Evolutionary conservation across 108 stramenopile species (phyloP), one percentile per base, ranked within the genome.

Genomic region (Conticribra weissflogii): DNA sequence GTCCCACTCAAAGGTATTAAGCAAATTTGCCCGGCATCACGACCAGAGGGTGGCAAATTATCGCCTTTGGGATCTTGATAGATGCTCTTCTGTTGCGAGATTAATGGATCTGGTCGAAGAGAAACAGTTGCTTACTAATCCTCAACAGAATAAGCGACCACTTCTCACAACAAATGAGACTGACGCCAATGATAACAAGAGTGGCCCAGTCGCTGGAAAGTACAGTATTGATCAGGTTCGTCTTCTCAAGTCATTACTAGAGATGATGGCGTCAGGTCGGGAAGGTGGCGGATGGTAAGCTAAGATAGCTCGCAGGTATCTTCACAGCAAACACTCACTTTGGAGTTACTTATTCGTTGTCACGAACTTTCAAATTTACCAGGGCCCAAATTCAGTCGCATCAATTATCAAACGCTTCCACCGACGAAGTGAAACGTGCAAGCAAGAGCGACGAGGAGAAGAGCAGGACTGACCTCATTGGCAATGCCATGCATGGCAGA

Each of bases 231-330:
- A 95, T 64, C 94, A 95, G 73, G 75, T 91, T 27, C 47, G 84
- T 22, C 72, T 95, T 14, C 66, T 90, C 0, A 79, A 81, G 48
- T 79, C 87, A 28, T 19, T 95, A 5, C 71, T 92, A 15, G 76
- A 88, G 28, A 54, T 92, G 27, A 74, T 92, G 57, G 56, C 61
- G 15, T 90, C 88, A 58, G 94, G 94, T 2, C 84, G 94, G 22
- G 94, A 95, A 71, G 79, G 73, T 24, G 86, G 79, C 1, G 94
- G 94, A 49, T 95, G 94, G 94, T 82, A 78, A 70, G 58, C 76
- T 34, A 33, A 28, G 0, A 24, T 61, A 22, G n/a, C n/a, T n/a
- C n/a, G n/a, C n/a, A n/a, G n/a, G n/a, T n/a, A n/a, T n/a, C n/a
- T n/a, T n/a, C n/a, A n/a, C n/a, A n/a, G n/a, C n/a, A n/a, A n/a